Percentiles rank a stretch among this genome's conserved stretches.
These are phyloP conservation scores for Fusarium mexicanum DNA, from an alignment of 2,329 filamentous ascomycete genomes.

Conservation along the genomic window DNA sequence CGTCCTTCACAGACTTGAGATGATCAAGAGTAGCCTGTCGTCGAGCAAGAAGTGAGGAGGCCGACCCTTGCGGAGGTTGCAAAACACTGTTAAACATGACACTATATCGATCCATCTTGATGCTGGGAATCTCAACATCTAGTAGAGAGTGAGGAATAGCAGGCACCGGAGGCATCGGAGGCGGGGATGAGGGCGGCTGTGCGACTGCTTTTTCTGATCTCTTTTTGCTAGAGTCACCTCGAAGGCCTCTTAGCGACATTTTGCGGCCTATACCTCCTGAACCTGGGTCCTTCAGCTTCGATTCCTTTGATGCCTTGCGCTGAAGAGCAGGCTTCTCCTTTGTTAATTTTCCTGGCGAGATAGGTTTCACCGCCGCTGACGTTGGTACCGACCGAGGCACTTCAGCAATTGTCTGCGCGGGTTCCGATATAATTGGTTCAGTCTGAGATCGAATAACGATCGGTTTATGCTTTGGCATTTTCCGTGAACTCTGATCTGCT, in stretches of 20 bases:
- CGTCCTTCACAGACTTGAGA: slow-evolving; percentile 63
- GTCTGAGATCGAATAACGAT: slow-evolving; percentile 56
- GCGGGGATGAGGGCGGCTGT: slow-evolving; percentile 28
- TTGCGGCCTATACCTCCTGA: slow-evolving; percentile 41
- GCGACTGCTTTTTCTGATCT: slow-evolving; percentile 29
- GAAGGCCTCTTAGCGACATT: slow-evolving; percentile 38
- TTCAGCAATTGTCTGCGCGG: slow-evolving; percentile 6
- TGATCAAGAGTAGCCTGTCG: slow-evolving; percentile 68
- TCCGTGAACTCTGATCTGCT: slow-evolving; percentile 23
- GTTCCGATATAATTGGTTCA: slow-evolving; percentile 44
- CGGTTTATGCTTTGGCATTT: slow-evolving; percentile 53
- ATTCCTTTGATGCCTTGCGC: slow-evolving; percentile 27
- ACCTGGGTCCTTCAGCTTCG: slow-evolving; percentile 29
- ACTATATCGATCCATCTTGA: slow-evolving; percentile 88
- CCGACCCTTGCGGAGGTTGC: slow-evolving; percentile 51
- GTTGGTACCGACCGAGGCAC: slow-evolving; percentile 8
- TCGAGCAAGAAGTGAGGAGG: slow-evolving; percentile 59
- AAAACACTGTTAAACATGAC: slow-evolving; percentile 89
- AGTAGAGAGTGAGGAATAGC: slow-evolving; percentile 56
- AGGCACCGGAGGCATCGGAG: slow-evolving; percentile 35
- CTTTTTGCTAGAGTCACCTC: slow-evolving; percentile 37
- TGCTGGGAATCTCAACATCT: slow-evolving; percentile 81
- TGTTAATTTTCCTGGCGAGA: slow-evolving; percentile 19
- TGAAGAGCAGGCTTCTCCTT: slow-evolving; percentile 22
- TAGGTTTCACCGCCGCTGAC: slow-evolving; percentile 5